Evolutionary conservation across 2,329 filamentous ascomycete genomes (phyloP).

Genomic region (Dactylellina parvicollis): DNA sequence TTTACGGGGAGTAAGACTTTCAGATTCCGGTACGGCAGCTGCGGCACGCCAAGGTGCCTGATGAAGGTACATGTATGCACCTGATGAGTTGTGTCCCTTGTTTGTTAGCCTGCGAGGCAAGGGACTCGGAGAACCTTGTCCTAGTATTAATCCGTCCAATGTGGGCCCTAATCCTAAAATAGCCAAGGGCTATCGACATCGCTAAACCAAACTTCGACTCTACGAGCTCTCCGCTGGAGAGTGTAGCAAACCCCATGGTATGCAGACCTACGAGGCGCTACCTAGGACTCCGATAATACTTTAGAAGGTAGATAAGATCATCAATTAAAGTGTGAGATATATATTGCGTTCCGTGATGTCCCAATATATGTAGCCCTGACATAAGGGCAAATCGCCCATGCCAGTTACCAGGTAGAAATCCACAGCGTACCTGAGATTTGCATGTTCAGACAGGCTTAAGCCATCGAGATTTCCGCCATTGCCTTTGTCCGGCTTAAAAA

Average conservation of each 20-base stretch:
- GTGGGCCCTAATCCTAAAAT: constrained; percentile 29
- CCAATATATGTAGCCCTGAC: constrained; percentile 37
- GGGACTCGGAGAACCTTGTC: constrained; percentile 11
- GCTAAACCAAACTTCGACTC: constrained; percentile 7
- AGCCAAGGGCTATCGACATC: constrained; percentile 10
- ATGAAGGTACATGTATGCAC: constrained; percentile 19
- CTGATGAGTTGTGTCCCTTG: constrained; percentile 24
- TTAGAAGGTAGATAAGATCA: constrained; percentile 27
- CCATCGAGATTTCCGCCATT: constrained; percentile 8
- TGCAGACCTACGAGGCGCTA: too few relatives aligned
- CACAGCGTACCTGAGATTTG: constrained; percentile 28
- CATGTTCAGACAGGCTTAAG: constrained; percentile 32
- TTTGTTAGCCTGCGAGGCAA: constrained; percentile 10
- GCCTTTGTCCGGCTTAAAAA: constrained; percentile 20
- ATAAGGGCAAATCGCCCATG: constrained; percentile 39
- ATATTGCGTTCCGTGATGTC: constrained; percentile 26
- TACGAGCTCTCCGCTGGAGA: background rate
- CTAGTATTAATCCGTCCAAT: constrained; percentile 52
- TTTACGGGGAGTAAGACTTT: constrained; percentile 47
- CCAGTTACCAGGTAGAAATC: constrained; percentile 20
- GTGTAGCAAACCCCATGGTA: too few relatives aligned
- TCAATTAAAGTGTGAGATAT: constrained; percentile 28
- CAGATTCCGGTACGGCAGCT: constrained; percentile 45
- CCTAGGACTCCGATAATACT: too few relatives aligned
- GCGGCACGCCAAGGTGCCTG: constrained; percentile 21